Base-by-base conservation (phyloP, 352 stramenopile genomes). In the Pythium plurisporium region DNA sequence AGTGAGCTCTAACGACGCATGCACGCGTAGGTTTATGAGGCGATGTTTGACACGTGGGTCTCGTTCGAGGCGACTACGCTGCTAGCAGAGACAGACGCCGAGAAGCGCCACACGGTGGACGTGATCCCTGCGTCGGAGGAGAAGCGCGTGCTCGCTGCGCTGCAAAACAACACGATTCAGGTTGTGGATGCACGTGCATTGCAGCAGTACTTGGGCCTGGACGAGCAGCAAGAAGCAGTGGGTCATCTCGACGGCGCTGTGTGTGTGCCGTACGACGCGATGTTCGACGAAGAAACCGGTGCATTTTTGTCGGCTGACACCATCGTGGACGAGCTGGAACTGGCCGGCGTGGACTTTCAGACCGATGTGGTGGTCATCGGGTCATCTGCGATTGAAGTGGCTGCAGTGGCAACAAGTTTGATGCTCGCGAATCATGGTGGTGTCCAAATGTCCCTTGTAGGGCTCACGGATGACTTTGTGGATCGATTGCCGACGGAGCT, bases 331-430 rank as follows among this genome's bases (percentile, higher is more conserved):
- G 38, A 82, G 15, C 70, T 91, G 15, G 69, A 77, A 48, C 55
- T 51, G 15, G 69, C 70, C 22, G 69, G 72, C 4, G 56, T 91
- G 33, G 57, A 73, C 43, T 59, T 79, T 15, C 56, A 72, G 10
- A 54, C 43, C 8, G 62, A 65, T 10, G 64, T 86, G 25, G 66
- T 71, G 7, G 76, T 91, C 15, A 49, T 89, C 5, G 73, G 61
- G 2, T 72, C 68, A n/a, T 60, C 70, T 27, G 63, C 61, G 5
- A 56, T 66, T 8, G 76, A 91, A 66, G 81, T 74, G 27, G 81
- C 83, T 43, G 63, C 76, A 3, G 77, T 91, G 30, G 83, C 83
- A 7, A 88, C 72, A 56, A 71, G 65, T 0, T 51, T 87, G 25
- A 43, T 84, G 19, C 52, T 87, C 27, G 69, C 64, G 11, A 75